Base-by-base conservation (phyloP, 352 stramenopile species). In the Phytophthora megakarya region DNA sequence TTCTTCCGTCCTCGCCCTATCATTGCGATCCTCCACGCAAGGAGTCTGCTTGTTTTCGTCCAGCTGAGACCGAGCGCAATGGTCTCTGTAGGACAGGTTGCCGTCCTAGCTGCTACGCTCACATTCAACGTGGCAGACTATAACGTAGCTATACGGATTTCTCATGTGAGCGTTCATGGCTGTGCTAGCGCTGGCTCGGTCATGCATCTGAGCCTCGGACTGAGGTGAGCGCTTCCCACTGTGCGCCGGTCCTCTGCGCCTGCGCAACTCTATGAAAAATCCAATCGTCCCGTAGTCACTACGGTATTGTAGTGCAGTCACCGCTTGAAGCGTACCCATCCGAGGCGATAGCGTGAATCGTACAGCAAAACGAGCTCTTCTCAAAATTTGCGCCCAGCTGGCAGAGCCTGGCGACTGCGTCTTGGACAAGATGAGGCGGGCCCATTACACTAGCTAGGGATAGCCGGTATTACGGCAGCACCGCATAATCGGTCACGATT, bases 221-320 rank as follows among this genome's bases (percentile, higher is more conserved):
- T 61, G 43, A 48, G 30, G 42, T 67, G 50, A 67, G 40, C 40
- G 25, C 33, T 16, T 11, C 5, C 32, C 13, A 38, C 32, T n/a
- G 32, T 38, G 32, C 32, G 32, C 13, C 32, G 16, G 32, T 38
- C 32, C 3, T 12, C 35, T 19, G 10, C 8, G 30, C 7, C 15
- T 28, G 19, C 47, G 57, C 47, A 65, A 65, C 56, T 15, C 5
- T 2, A n/a, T 12, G 38, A 25, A 67, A 62, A 67, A 67, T 67
- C 60, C 60, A 62, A 42, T n/a, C 45, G 13, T 35, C 35, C 35
- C 35, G 35, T 35, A 35, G 30, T 35, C 30, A 35, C 13, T 12
- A 11, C n/a, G n/a, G n/a, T n/a, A n/a, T n/a, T n/a, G 13, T 32
- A 32, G 26, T 32, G 26, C 9, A 32, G 26, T 32, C 26, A 15